phyloP scores from a whole-genome alignment of 2,329 filamentous ascomycete genomes.

The Orbilia brochopaga region DNA sequence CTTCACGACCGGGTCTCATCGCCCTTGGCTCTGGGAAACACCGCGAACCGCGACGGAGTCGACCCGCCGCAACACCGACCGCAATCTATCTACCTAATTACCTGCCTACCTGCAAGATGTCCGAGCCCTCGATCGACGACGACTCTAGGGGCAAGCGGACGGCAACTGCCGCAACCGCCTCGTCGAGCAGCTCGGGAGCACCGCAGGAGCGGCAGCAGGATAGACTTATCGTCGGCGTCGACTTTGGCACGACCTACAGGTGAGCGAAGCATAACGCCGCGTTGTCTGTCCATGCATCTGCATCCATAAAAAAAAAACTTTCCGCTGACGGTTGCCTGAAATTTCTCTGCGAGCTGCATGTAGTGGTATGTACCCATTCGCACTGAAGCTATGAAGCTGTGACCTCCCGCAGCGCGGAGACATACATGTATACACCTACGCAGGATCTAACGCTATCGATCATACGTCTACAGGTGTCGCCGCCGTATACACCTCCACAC shows the following conservation, averaged over 20 bases:
- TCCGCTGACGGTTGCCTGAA: conserved; percentile 17
- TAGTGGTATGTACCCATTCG: conserved; percentile 37
- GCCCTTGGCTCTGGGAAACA: conserved; percentile 14
- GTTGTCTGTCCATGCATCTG: conserved; percentile 4
- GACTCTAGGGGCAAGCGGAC: conserved; percentile 24
- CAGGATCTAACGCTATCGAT: background rate
- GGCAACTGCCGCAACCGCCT: conserved; percentile 19
- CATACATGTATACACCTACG: background rate
- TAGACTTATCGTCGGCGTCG: conserved; percentile 62
- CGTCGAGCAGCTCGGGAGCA: conserved; percentile 10
- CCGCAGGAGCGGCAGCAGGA: conserved; percentile 38
- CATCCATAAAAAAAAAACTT: background rate
- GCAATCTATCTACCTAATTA: background rate
- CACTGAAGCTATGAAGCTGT: conserved; percentile 1
- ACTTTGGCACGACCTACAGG: conserved; percentile 65
- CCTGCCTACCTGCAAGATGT: conserved; percentile 31
- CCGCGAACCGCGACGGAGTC: conserved; percentile 19
- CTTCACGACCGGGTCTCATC: background rate
- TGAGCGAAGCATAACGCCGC: conserved; percentile 9
- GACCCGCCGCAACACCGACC: conserved; percentile 18
- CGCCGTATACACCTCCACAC: conserved; percentile 74
- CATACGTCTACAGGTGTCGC: conserved; percentile 64
- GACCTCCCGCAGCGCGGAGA: too few species aligned
- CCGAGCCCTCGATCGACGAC: conserved; percentile 38
- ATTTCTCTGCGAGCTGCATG: background rate